Conservation (phyloP, 768 basidiomycete genomes). For the Amanita polypyramis region DNA sequence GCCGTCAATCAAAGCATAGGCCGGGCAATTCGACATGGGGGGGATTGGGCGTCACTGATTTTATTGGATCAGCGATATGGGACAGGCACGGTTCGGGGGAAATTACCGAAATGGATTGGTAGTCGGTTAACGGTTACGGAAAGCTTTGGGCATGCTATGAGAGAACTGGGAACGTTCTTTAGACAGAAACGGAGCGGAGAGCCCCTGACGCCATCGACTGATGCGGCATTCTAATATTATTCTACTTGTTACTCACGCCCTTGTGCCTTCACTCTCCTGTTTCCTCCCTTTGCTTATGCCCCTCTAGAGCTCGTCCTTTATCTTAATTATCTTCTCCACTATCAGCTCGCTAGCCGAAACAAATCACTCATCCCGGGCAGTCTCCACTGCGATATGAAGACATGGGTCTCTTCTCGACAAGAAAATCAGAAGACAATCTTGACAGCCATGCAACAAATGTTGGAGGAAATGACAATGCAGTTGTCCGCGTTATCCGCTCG, state of each 20-base stretch:
- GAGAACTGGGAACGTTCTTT: slow-evolving; percentile 60
- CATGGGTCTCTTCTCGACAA: slow-evolving; percentile 46
- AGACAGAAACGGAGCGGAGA: slow-evolving; percentile 31
- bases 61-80: slow-evolving; percentile 81
- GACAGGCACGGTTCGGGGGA: slow-evolving; percentile 52
- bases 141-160: slow-evolving; percentile 64
- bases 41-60: slow-evolving; percentile 87
- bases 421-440: slow-evolving; percentile 33
- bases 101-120: slow-evolving; percentile 90
- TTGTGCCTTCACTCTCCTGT: neutral
- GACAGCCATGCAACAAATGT: slow-evolving; percentile 18
- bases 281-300: neutral
- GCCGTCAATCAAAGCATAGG: slow-evolving; percentile 98
- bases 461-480: slow-evolving; percentile 28
- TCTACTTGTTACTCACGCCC: slow-evolving; percentile 3
- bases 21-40: slow-evolving; percentile 83
- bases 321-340: neutral
- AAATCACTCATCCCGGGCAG: neutral
- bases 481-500: slow-evolving; percentile 49
- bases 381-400: slow-evolving; percentile 25
- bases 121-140: slow-evolving; percentile 44
- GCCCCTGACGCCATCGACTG: too few species aligned
- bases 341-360: neutral
- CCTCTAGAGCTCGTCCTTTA: neutral
- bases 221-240: neutral